Base-by-base conservation (phyloP, 2,329 filamentous ascomycete genomes). In the Macrophomina phaseolina region DNA sequence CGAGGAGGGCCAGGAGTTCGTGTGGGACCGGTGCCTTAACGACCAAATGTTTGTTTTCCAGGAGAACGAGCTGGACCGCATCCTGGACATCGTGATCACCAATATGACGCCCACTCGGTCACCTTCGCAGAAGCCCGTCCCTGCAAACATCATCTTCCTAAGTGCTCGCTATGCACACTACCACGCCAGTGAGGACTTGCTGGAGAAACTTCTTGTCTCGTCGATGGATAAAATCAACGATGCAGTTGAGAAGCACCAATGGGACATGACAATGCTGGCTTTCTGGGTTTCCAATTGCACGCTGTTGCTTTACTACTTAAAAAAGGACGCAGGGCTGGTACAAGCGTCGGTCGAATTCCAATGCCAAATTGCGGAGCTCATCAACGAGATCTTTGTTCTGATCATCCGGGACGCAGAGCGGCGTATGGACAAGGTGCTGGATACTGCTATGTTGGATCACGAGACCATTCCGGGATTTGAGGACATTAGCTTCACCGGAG, bases 31-130 rank as follows among this genome's bases (percentile, higher is more conserved):
- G 72, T 99, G 95, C 78, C 84, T 97, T 58, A 93, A 97, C 76
- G 95, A 99, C 77, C 95, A 99, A 78, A 99, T 99, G 95, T 99
- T 99, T 77, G 95, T 99, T 45, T 99, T 99, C 77, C 95, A 99
- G 78, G 94, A 98, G 72, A 90, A 88, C 76, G 94, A 99, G 75
- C 86, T 99, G 62, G 91, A 94, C 67, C 89, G 90, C 67, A 97
- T 99, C 73, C 86, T 99, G 71, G 91, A 97, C 76, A 95, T 98
- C 65, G 89, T 98, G 76, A 97, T 99, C 75, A 98, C 94, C 69
- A 94, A 95, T 74, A 98, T 99, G 95, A 96, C 93, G 0, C 95
- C 95, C 1, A 94, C 97, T 80, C 86, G 95, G 72, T 97, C 94
- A 36, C 92, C 94, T 0, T 92, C 93, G n/a, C 95, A 99, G 76